Base-by-base conservation (phyloP, 2,329 filamentous ascomycete species). In the Karstenula rhodostoma region DNA sequence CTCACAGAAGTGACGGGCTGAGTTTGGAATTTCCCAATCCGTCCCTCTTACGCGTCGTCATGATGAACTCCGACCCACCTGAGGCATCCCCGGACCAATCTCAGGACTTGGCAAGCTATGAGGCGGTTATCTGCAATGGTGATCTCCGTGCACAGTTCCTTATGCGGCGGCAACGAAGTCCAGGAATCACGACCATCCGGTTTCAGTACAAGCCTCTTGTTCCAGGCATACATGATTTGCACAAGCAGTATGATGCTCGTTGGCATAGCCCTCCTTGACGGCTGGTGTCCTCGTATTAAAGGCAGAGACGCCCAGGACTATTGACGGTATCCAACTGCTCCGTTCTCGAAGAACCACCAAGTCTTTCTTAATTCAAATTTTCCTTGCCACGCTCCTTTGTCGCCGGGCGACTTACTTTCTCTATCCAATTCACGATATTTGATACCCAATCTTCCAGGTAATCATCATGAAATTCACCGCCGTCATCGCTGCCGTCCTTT, bases 401-500 rank as follows among this genome's bases (percentile, higher is more conserved):
- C 70, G 69, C 70, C 65, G 74, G 68, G 69, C 74, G 73, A 76
- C 72, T 57, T 64, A 61, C 61, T 59, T 69, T 67, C 61, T 64
- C 58, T 66, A 57, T 58, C 44, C 23, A 61, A 33, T 23, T 49
- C 17, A 33, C 48, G 33, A 49, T 32, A 48, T 42, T 56, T 46
- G 22, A 57, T 57, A 60, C 40, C 54, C 47, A 49, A 40, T 25
- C 13, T n/a, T 49, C 58, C 47, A 43, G 47, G 35, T 48, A 58
- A 49, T 63, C 65, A 72, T 69, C 50, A 77, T 77, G 75, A 73
- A 76, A 68, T 73, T 77, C 71, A 67, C 71, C 54, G 61, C 72
- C 46, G 49, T 77, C 59, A 51, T 75, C 66, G 73, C 72, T 57
- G 62, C 71, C 59, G 43, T 77, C 58, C 64, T 76, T 52, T 76